phyloP scores from a whole-genome alignment of 2,329 filamentous ascomycete species.

The Dothiorella sarmentorum region DNA sequence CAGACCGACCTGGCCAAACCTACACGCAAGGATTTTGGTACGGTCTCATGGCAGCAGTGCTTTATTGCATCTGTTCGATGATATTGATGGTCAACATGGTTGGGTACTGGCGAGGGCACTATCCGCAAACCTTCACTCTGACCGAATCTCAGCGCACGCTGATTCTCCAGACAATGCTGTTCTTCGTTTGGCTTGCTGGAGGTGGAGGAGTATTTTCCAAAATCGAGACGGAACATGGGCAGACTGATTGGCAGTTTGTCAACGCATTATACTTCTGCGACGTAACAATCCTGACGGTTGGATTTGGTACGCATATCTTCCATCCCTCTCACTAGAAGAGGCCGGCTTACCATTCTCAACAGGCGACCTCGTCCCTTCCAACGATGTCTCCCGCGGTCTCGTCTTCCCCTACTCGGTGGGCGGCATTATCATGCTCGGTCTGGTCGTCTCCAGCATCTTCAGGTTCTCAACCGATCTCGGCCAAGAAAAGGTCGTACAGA shows the following conservation, averaged over 20 bases:
- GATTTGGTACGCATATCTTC: constrained; percentile 24
- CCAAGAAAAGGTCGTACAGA: constrained; percentile 59
- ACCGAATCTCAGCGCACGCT: constrained; percentile 79
- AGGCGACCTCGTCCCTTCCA: constrained; percentile 55
- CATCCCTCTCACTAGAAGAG: background rate
- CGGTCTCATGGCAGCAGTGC: constrained; percentile 70
- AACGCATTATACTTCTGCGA: constrained; percentile 58
- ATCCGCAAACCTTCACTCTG: constrained; percentile 72
- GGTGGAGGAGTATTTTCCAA: constrained; percentile 72
- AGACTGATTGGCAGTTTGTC: constrained; percentile 63
- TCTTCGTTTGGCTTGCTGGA: constrained; percentile 75
- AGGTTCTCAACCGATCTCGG: constrained; percentile 60
- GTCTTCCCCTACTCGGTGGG: constrained; percentile 80
- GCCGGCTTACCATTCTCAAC: background rate
- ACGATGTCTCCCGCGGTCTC: constrained; percentile 61
- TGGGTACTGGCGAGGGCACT: constrained; percentile 71
- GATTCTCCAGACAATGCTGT: constrained; percentile 85
- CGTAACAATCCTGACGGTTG: constrained; percentile 41
- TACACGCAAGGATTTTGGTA: constrained; percentile 88
- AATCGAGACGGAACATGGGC: constrained; percentile 53
- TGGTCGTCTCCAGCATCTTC: constrained; percentile 77
- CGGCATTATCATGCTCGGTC: constrained; percentile 78
- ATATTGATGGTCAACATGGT: constrained; percentile 76
- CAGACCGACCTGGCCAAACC: constrained; percentile 45
- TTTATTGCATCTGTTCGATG: constrained; percentile 76